Percentiles rank a stretch among this genome's conserved stretches.
phyloP scores from a whole-genome alignment of 177 flowering plant genomes.

The Tripterygium wilfordii region DNA sequence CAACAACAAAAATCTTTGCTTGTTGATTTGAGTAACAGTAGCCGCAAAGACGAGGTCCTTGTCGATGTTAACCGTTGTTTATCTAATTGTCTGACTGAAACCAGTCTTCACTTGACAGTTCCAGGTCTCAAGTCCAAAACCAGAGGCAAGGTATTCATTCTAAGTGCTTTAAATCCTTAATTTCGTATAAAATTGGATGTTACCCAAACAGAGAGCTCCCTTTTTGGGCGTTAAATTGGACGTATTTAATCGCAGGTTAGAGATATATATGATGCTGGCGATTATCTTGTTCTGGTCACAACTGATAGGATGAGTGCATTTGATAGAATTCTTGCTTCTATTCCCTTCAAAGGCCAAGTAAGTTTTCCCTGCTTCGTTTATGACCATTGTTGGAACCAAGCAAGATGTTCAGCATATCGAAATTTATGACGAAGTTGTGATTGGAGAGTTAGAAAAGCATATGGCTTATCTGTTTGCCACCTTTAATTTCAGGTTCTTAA shows the following conservation, averaged over 20 bases:
- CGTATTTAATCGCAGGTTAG: conserved; percentile 80
- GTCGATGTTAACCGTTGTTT: conserved; percentile 30
- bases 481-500: conserved; percentile 88
- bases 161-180: no score
- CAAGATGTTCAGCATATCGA: no score
- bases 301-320: conserved; percentile 95
- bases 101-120: conserved; percentile 68
- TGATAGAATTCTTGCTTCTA: conserved; percentile 84
- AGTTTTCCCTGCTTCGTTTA: background rate
- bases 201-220: background rate
- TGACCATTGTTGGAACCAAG: no score
- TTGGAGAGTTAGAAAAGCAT: no score
- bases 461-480: no score
- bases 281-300: conserved; percentile 86
- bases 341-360: conserved; percentile 98
- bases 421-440: no score
- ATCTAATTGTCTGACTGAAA: conserved; percentile 69
- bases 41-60: conserved; percentile 42
- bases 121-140: conserved; percentile 73
- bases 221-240: background rate
- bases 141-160: conserved; percentile 85
- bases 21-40: conserved; percentile 22
- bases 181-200: no score
- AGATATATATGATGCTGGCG: conserved; percentile 86
- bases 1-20: conserved; percentile 19